Evolutionary conservation across 176 grass and related monocot genomes (phyloP), one percentile per base, ranked within the genome.

Genomic region (Thalia dealbata): DNA sequence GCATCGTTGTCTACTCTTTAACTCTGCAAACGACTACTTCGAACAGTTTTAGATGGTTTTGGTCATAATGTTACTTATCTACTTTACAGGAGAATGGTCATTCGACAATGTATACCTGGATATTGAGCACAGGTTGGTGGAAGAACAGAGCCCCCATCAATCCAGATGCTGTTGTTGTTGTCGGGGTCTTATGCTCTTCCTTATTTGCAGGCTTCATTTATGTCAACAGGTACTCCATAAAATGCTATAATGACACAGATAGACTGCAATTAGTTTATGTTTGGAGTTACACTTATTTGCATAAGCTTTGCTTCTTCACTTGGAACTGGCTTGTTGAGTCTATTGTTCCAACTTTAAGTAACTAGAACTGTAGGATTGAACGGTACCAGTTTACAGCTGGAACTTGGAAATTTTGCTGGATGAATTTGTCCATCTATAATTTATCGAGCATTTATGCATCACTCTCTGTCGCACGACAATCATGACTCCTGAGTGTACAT

Each of bases 121-220:
- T 96, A 55, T 69, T 96, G 64, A 92, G 92, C 74, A 96, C 92
- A 35, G 89, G 92, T 50, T 96, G 86, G 88, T 92, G 86, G 92
- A 66, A 89, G 75, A 82, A 73, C 9, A 81, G 78, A 56, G 89
- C 92, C 38, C 92, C 92, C 16, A 89, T 96, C 77, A 89, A 96
- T 69, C 67, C 78, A 72, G 92, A 96, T 76, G 87, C 92, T 26
- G 92, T 96, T n/a, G 3, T 92, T 27, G 77, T 91, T 71, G 76
- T 89, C 14, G 89, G 92, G 50, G 66, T 92, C 26, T 78, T 96
- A 50, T 96, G 92, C 70, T 73, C 66, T 81, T 83, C 56, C 64
- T 82, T 96, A 67, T 64, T 92, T 10, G 78, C 60, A 21, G 89
- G 80, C 48, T 96, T 84, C 82, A 32, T 96, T 52, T 87, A 89